Base-by-base conservation (phyloP, 164 flowering plant species). In the Berberis thunbergii region DNA sequence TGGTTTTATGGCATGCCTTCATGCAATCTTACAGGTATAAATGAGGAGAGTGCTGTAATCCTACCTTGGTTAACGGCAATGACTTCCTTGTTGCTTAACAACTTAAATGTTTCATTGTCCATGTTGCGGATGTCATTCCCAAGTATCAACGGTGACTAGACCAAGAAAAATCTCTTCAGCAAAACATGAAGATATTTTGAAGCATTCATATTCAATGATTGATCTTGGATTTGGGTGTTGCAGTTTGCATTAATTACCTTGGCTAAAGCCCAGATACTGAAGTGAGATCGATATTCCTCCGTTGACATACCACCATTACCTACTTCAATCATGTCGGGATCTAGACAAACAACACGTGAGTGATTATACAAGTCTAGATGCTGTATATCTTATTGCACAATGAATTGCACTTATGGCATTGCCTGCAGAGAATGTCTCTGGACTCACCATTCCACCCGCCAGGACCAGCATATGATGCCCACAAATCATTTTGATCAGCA, bases 391-490 rank as follows among this genome's bases (percentile, higher is more conserved):
- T 6, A 49, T 6, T 49, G 6, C 52, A 6, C 11, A 11, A 49
- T 11, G 11, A n/a, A 26, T 26, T 0, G 0, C 26, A 26, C 26
- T 26, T 26, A 26, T 26, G 26, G 26, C 26, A 26, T 26, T 26
- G 26, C 40, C 3, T 1, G 9, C 26, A 54, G 39, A 54, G 40
- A n/a, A n/a, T 5, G 8, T 6, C 6, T 6, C 11, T 6, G 52
- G 52, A 26, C 59, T 72, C 75, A 89, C 94, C 96, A 67, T 89
- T 89, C 91, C 91, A 89, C 49, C 81, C 86, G 6, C 96, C 93
- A 4, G 91, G 93, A 54, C 82, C 80, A 61, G 93, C 96, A 75
- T 80, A 80, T 5, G 82, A 56, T 43, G 96, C 93, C 91, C 91
- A 86, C 66, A 59, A 60, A 67, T 89, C 84, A 49, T 89, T 89